Percentiles rank a stretch among this genome's conserved stretches.
Evolutionary conservation across 1,284 basidiomycete species (phyloP).

Genomic region (Sanghuangporus weigelae): DNA sequence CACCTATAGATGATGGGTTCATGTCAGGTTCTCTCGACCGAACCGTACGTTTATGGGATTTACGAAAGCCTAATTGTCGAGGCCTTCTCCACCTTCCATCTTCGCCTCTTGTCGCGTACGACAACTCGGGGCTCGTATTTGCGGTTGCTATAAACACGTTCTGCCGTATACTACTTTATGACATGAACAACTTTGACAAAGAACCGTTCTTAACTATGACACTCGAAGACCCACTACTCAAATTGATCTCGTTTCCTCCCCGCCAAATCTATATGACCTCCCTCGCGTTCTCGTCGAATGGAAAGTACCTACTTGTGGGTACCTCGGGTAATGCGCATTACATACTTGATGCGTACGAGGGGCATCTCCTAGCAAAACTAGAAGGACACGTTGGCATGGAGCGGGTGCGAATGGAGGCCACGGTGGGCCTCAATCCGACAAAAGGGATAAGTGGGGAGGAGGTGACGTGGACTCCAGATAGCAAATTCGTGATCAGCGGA

Average conservation of each 20-base stretch:
- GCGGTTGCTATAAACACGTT: conserved; percentile 89
- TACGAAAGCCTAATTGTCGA: conserved; percentile 74
- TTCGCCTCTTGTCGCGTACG: conserved; percentile 85
- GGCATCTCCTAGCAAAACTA: conserved; percentile 75
- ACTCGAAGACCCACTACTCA: conserved; percentile 76
- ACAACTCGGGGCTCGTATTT: conserved; percentile 86
- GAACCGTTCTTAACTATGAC: conserved; percentile 83
- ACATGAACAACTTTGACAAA: conserved; percentile 85
- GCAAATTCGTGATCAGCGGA: conserved; percentile 79
- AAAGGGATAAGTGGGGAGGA: conserved; percentile 86
- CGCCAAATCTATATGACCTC: conserved; percentile 91
- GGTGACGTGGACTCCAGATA: conserved; percentile 89
- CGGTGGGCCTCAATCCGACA: conserved; percentile 59
- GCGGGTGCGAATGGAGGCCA: conserved; percentile 49
- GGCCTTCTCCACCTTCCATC: conserved; percentile 68
- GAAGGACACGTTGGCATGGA: conserved; percentile 81
- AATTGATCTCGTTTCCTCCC: conserved; percentile 73
- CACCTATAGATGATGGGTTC: conserved; percentile 92
- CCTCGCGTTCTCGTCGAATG: conserved; percentile 84
- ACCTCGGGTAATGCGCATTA: conserved; percentile 93
- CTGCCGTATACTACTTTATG: conserved; percentile 84
- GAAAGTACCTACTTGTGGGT: conserved; percentile 86
- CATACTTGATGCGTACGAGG: conserved; percentile 84
- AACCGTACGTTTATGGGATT: conserved; percentile 96
- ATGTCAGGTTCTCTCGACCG: conserved; percentile 93